Base-by-base conservation (phyloP, 768 basidiomycete species). In the Goffeauzyma gilvescens region DNA sequence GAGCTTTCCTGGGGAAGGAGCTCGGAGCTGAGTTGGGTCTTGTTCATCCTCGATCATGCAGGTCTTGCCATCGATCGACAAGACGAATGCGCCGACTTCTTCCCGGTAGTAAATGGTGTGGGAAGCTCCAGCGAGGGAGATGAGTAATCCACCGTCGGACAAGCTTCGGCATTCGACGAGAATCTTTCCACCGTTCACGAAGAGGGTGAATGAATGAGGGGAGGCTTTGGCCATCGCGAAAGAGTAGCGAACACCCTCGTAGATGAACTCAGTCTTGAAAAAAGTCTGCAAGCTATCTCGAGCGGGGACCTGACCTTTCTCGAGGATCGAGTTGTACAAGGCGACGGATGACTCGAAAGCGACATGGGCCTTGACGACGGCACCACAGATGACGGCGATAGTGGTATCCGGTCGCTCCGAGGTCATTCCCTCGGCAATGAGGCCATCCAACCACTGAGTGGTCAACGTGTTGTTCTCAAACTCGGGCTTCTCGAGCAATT, bases 11-110 rank as follows among this genome's bases (percentile, higher is more conserved):
- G 93, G 93, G 66, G 79, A 84, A 7, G 93, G 93, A 57, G 82
- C 86, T 54, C 93, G 72, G 34, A 96, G 70, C 64, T 96, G 90
- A 18, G 93, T 98, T 13, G 93, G 93, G 57, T 98, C 93, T 55
- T 95, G 95, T 72, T 98, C 93, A 66, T 96, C 89, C 65, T 95
- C 93, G 53, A 98, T 87, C 67, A 95, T 71, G 63, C 89, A 93
- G 13, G 93, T 98, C 72, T 95, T 90, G 41, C 86, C 74, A 66
- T 98, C 90, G 46, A 98, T 79, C 77, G 58, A 96, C 63, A 51
- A 83, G 70, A 52, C 57, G 52, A 87, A 68, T 7, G 85, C 82
- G 42, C 87, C 93, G 41, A 96, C 93, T 68, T 98, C 93, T 64
- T 95, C 93, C 42, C 85, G 73, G 86, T 85, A 96, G 66, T 98